A percentile compares a stretch with the other conserved stretches of the same genome.
These are phyloP conservation scores for Alliaria petiolata DNA, from an alignment of 345 rosid genomes.

Conservation along the genomic window DNA sequence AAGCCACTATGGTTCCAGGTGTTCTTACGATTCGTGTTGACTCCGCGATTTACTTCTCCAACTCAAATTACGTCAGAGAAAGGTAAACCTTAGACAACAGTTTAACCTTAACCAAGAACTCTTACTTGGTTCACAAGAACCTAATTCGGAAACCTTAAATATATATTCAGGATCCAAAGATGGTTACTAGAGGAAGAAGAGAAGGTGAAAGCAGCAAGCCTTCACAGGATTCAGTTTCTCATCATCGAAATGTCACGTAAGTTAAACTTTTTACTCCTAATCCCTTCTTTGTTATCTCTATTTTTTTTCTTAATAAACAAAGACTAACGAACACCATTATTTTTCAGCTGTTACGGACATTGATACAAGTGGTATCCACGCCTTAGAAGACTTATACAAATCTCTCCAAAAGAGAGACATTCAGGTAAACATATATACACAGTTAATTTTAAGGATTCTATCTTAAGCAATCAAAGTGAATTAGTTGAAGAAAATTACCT, in stretches of 20 bases:
- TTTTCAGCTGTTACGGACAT: slow-evolving; percentile 79
- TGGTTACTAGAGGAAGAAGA: slow-evolving; percentile 92
- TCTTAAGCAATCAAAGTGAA: background rate
- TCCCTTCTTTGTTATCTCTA: background rate
- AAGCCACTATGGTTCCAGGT: slow-evolving; percentile 75
- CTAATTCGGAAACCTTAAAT: background rate
- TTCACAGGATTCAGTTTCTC: slow-evolving; percentile 50
- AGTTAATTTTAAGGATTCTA: background rate
- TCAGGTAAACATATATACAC: slow-evolving; percentile 45
- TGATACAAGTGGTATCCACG: slow-evolving; percentile 90
- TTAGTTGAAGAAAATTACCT: background rate
- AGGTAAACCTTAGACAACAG: slow-evolving; percentile 40
- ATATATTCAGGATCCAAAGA: slow-evolving; percentile 71
- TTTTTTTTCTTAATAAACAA: too few relatives aligned
- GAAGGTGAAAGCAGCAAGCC: slow-evolving; percentile 34
- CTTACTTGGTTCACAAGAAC: slow-evolving; percentile 2
- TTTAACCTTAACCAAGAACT: background rate
- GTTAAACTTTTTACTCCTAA: background rate
- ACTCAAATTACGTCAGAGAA: slow-evolving; percentile 88
- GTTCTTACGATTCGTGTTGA: slow-evolving; percentile 81
- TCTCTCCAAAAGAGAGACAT: slow-evolving; percentile 66
- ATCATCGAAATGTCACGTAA: slow-evolving; percentile 91
- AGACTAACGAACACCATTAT: background rate
- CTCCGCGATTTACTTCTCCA: slow-evolving; percentile 94
- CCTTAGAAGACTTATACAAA: slow-evolving; percentile 62